Evolutionary conservation across 768 basidiomycete genomes (phyloP).

Genomic region (Auriscalpium microsporum): DNA sequence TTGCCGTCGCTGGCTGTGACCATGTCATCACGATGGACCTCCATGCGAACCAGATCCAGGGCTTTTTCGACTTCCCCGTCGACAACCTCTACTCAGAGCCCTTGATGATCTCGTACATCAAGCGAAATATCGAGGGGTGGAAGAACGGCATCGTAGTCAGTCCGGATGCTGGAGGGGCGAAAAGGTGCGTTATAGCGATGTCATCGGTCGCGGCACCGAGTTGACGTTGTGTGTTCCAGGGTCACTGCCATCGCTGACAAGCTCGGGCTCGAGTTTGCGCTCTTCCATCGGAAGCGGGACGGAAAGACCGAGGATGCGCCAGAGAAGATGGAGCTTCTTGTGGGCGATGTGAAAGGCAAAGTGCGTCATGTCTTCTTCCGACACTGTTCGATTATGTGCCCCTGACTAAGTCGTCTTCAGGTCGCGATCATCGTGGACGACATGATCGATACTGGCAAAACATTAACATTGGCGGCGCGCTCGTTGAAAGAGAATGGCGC

Average conservation of each 20-base stretch:
- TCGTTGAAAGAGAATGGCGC: constrained; percentile 90
- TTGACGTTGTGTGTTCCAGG: constrained; percentile 30
- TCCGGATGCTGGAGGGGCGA: constrained; percentile 98
- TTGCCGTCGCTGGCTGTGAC: constrained; percentile 93
- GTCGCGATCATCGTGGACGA: constrained; percentile 95
- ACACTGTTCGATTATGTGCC: not conserved
- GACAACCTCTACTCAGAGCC: constrained; percentile 98
- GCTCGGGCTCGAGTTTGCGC: constrained; percentile 88
- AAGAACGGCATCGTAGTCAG: constrained; percentile 85
- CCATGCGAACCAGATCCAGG: constrained; percentile 96
- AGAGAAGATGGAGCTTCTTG: constrained; percentile 86
- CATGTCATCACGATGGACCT: constrained; percentile 99
- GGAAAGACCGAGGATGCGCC: constrained; percentile 55
- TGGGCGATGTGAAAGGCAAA: constrained; percentile 91
- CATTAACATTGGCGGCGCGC: constrained; percentile 75
- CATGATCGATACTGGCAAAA: constrained; percentile 94
- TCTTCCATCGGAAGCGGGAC: constrained; percentile 88
- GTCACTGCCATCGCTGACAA: constrained; percentile 95
- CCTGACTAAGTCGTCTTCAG: constrained; percentile 27
- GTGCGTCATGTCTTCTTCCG: constrained; percentile 25
- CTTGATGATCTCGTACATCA: constrained; percentile 89
- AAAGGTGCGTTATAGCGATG: constrained; percentile 54
- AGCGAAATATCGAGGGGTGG: constrained; percentile 80
- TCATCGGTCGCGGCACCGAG: too few relatives aligned
- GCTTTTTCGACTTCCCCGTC: constrained; percentile 97